Evolutionary conservation across 2,329 filamentous ascomycete genomes (phyloP), one percentile per base, ranked within the genome.

Genomic region (Didymella pinodella): DNA sequence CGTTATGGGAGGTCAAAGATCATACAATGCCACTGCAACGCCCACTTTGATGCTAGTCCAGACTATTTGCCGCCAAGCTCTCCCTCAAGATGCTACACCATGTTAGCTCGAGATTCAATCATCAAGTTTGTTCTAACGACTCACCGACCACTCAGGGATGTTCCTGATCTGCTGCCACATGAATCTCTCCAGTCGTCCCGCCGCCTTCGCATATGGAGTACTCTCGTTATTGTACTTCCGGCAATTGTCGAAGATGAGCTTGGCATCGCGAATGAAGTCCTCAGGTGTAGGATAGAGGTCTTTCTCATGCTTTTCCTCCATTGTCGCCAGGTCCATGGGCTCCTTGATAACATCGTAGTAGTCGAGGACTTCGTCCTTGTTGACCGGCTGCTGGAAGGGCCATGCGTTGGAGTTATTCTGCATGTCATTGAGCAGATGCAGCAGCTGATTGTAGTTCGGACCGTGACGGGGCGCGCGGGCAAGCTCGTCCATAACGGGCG

Each of bases 311-410:
- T 96, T 96, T 67, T 87, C 88, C 78, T 98, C 95, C 94, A 99
- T 98, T 20, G 93, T 97, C 47, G 87, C 89, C 47, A 97, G 83
- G 74, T 97, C 95, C 95, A 99, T 99, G 34, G 95, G 95, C 76
- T 97, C 91, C 74, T 93, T 93, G 82, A 99, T 99, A 61, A 98
- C 93, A 59, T 97, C 92, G 81, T 98, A 98, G 80, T 99, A 99
- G 77, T 99, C 95, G n/a, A 92, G 88, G 0, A 99, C 95, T 66
- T 98, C 95, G 70, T 99, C 95, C 66, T 90, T 89, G 75, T 96
- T 97, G 66, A 99, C 95, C 0, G 95, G 94, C 26, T 92, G 87
- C 31, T 95, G 85, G 82, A 99, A 99, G 0, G 95, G 95, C 95
- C 95, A 99, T 0, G 93, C 91, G 7, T 91, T 90, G 67, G 88